These are phyloP conservation scores for Hypoxylon perforatum DNA, from an alignment of 495 filamentous ascomycete species.

Conservation along the genomic window DNA sequence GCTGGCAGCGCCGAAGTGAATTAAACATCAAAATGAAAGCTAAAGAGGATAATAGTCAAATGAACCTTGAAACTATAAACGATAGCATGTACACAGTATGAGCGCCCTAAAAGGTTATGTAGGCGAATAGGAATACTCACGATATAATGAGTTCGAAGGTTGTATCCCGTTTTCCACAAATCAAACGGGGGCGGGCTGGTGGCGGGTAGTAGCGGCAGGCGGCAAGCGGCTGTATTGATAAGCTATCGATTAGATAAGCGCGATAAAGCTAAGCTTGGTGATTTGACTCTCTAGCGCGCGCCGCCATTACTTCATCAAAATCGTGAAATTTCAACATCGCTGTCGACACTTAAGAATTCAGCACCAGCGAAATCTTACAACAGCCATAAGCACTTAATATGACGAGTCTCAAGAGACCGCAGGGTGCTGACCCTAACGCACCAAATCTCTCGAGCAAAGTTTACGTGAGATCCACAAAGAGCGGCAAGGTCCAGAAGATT, in stretches of 20 bases:
- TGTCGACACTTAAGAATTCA: neutral
- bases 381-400: conserved; percentile 60
- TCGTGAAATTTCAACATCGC: conserved; percentile 4
- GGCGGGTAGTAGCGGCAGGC: conserved; percentile 1
- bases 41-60: no score
- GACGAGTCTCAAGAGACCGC: conserved; percentile 87
- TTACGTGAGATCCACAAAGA: conserved; percentile 91
- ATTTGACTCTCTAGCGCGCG: conserved; percentile 26
- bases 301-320: neutral
- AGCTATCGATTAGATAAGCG: neutral
- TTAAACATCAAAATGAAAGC: no score
- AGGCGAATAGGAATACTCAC: neutral
- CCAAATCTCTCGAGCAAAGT: conserved; percentile 89
- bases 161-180: no score
- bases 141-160: neutral
- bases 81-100: no score
- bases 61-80: no score
- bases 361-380: conserved; percentile 23
- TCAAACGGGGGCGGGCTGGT: conserved; percentile 11
- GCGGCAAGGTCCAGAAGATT: conserved; percentile 98
- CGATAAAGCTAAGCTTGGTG: conserved; percentile 12
- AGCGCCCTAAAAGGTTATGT: no score
- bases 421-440: conserved; percentile 73
- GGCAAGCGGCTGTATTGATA: no score
- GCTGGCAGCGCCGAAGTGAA: no score